These are phyloP conservation scores for Lactarius deliciosus DNA, from an alignment of 768 basidiomycete genomes.

Conservation along the genomic window DNA sequence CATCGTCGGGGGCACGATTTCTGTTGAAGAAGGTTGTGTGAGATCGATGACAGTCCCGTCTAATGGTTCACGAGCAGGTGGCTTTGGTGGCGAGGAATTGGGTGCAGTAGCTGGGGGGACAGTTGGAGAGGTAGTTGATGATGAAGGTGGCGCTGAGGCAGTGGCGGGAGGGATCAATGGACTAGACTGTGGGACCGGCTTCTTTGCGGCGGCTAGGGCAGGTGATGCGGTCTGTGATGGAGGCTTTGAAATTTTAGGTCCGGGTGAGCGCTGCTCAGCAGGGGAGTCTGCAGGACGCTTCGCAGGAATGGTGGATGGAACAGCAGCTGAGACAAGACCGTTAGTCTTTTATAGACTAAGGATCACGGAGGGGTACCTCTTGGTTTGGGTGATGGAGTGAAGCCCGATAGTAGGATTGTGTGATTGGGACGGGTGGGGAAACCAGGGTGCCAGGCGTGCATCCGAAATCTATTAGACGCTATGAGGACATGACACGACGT, in stretches of 20 bases:
- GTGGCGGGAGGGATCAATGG: constrained; percentile 21
- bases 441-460: constrained; percentile 22
- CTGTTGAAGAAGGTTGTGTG: constrained; percentile 15
- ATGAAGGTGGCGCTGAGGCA: constrained; percentile 14
- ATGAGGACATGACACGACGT: constrained; percentile 15
- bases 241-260: constrained; percentile 22
- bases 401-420: constrained; percentile 26
- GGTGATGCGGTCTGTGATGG: constrained; percentile 23
- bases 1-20: constrained; percentile 7
- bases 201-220: constrained; percentile 23
- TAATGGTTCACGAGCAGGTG: constrained; percentile 6
- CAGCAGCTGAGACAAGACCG: constrained; percentile 5
- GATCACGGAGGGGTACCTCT: constrained; percentile 20
- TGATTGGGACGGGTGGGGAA: constrained; percentile 22
- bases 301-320: constrained; percentile 23
- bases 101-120: neutral
- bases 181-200: constrained; percentile 20
- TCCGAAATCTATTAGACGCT: constrained; percentile 19
- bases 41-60: constrained; percentile 20
- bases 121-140: constrained; percentile 5
- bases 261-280: constrained; percentile 27
- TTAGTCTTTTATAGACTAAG: constrained; percentile 13
- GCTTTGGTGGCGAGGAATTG: constrained; percentile 21
- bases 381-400: constrained; percentile 24
- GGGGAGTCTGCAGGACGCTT: constrained; percentile 26